Evolutionary conservation across 2,329 filamentous ascomycete species (phyloP), one percentile per base, ranked within the genome.

Genomic region (Monosporascus sp.): DNA sequence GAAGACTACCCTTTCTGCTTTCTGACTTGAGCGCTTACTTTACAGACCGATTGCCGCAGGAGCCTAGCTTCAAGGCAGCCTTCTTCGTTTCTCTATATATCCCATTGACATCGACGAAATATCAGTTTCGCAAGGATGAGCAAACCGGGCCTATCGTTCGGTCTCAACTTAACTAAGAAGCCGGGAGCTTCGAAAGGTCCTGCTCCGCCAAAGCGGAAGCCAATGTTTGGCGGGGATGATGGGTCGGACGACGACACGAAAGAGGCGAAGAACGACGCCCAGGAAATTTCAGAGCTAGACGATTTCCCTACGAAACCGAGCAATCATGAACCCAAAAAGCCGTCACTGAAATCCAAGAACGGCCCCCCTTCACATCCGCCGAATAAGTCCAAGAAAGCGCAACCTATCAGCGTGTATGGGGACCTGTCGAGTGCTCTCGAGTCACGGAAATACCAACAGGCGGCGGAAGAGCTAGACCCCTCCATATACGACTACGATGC

Each of bases 401-500:
- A 70, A 14, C 43, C 43, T 14, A 74, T 70, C 52, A 71, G 72
- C 49, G 74, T 78, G 65, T 86, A 83, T 60, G 80, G 80, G 37
- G 87, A 91, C 63, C 78, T 90, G 1, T 88, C 88, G 3, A 82
- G 82, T 62, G 73, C 81, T 1, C 75, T 86, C 35, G 75, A 82
- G 31, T 82, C 87, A 26, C 80, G 82, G 51, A 84, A 81, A 61
- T 78, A 87, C 60, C 80, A 82, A 38, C 77, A 85, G 58, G 81
- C 82, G 17, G 88, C 88, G 2, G 77, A 84, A 56, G 78, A 82
- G 55, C 66, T 87, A 8, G 89, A 94, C 63, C 75, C 88, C 1
- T 86, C 83, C 48, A 85, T 94, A 60, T 94, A 92, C 75, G 89
- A 94, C 72, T 95, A 94, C 73, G 90, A 95, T 68, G 81, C 80